Evolutionary conservation across 305 asterid genomes (phyloP).

Genomic region (Rubia peregrina): DNA sequence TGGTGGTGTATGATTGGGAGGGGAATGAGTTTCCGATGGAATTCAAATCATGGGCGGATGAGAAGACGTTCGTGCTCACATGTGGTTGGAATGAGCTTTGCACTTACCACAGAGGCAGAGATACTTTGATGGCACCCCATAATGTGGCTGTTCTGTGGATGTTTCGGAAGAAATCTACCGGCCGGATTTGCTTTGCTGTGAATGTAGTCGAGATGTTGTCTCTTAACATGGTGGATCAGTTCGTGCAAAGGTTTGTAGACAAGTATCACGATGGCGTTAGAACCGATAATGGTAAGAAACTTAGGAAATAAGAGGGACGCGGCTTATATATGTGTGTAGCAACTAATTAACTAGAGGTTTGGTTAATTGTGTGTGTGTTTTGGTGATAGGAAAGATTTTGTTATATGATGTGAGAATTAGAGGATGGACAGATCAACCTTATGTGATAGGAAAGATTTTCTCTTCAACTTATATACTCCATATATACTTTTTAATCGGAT

Average conservation of each 20-base stretch:
- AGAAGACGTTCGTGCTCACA: slow-evolving; percentile 10
- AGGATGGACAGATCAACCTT: too few relatives aligned
- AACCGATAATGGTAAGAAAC: neutral
- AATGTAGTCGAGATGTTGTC: neutral
- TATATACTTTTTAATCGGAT: too few relatives aligned
- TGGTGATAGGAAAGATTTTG: too few relatives aligned
- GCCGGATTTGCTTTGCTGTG: slow-evolving; percentile 18
- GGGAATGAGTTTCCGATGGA: slow-evolving; percentile 9
- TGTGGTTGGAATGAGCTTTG: slow-evolving; percentile 13
- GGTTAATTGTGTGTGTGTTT: too few relatives aligned
- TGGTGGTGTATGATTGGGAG: slow-evolving; percentile 4
- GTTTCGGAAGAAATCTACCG: neutral
- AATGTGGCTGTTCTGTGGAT: slow-evolving; percentile 17
- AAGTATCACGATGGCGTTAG: neutral
- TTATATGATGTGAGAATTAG: too few relatives aligned
- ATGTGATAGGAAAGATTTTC: too few relatives aligned
- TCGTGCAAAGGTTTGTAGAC: neutral
- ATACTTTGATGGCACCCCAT: neutral
- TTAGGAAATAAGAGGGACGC: too few relatives aligned
- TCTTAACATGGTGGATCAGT: neutral
- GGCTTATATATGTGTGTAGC: too few relatives aligned
- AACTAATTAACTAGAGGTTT: too few relatives aligned
- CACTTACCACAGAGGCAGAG: neutral
- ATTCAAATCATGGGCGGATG: slow-evolving; percentile 12
- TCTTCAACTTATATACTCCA: too few relatives aligned